Evolutionary conservation across 345 rosid genomes (phyloP).

Genomic region (Brassica incana): DNA sequence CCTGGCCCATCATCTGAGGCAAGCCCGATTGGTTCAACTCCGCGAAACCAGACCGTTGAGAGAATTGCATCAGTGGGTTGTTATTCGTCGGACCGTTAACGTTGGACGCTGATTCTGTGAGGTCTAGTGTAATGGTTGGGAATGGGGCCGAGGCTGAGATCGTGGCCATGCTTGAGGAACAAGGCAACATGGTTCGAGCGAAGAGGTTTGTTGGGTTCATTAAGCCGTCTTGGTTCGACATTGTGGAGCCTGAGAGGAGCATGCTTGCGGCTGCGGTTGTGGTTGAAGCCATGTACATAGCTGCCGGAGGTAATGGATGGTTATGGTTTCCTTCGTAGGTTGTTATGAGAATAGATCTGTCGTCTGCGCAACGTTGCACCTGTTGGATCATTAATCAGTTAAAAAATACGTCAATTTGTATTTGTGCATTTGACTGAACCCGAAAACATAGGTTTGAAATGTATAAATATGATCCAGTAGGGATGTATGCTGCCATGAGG

Average conservation of each 20-base stretch:
- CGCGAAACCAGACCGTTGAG: conserved; percentile 34
- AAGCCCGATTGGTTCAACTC: conserved; percentile 31
- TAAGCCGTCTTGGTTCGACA: conserved; percentile 73
- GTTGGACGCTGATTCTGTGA: conserved; percentile 49
- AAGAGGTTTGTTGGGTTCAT: conserved; percentile 68
- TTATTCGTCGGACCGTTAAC: conserved; percentile 41
- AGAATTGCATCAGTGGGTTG: conserved; percentile 41
- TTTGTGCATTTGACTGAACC: background rate
- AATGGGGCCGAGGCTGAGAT: conserved; percentile 97
- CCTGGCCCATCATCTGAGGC: conserved; percentile 67
- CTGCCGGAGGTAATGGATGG: conserved; percentile 93
- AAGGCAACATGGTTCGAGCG: conserved; percentile 70
- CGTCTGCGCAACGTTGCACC: conserved; percentile 98
- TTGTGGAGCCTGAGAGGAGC: conserved; percentile 74
- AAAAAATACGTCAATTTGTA: background rate
- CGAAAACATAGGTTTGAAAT: conserved; percentile 1
- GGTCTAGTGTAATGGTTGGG: conserved; percentile 91
- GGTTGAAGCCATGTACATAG: conserved; percentile 88
- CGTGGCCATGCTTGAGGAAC: conserved; percentile 94
- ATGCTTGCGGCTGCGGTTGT: conserved; percentile 86
- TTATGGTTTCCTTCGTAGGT: conserved; percentile 96
- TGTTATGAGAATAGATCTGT: conserved; percentile 70
- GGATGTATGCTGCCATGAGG: background rate
- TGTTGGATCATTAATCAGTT: conserved; percentile 28
- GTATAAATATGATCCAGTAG: background rate